phyloP scores from a whole-genome alignment of 257 asterid species.

The Solanum chilense region DNA sequence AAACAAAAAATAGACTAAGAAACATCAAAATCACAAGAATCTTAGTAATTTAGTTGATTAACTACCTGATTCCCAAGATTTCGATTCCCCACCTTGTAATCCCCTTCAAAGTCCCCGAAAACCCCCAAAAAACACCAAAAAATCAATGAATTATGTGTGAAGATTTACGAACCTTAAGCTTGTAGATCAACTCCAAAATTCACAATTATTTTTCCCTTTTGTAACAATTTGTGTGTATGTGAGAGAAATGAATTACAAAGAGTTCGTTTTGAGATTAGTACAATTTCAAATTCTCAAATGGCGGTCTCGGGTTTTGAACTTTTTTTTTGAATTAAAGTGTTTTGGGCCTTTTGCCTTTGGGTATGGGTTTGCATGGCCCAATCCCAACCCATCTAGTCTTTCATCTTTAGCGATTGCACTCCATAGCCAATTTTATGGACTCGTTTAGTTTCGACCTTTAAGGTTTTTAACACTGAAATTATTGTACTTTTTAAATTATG shows the following conservation, averaged over 20 bases:
- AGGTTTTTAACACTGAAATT: background rate
- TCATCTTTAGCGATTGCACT: background rate
- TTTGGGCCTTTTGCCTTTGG: background rate
- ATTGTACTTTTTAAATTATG: too few relatives aligned
- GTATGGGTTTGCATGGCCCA: background rate
- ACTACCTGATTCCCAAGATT: background rate
- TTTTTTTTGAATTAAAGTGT: slow-evolving; percentile 7
- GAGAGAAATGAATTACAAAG: background rate
- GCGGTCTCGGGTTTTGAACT: background rate
- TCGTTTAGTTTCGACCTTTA: background rate
- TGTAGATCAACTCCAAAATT: background rate
- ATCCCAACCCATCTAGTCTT: background rate
- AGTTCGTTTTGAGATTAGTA: background rate
- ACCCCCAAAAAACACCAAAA: background rate
- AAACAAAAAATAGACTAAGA: background rate
- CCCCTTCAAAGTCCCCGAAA: background rate
- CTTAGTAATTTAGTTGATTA: background rate
- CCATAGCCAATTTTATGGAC: background rate
- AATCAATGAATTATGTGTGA: background rate
- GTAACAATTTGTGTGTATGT: background rate
- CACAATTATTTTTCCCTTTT: background rate
- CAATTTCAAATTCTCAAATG: background rate
- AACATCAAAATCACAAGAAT: background rate
- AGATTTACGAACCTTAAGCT: background rate
- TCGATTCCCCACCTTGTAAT: background rate